Evolutionary conservation across 1,284 basidiomycete species (phyloP).

Genomic region (Quambalaria eucalypti): DNA sequence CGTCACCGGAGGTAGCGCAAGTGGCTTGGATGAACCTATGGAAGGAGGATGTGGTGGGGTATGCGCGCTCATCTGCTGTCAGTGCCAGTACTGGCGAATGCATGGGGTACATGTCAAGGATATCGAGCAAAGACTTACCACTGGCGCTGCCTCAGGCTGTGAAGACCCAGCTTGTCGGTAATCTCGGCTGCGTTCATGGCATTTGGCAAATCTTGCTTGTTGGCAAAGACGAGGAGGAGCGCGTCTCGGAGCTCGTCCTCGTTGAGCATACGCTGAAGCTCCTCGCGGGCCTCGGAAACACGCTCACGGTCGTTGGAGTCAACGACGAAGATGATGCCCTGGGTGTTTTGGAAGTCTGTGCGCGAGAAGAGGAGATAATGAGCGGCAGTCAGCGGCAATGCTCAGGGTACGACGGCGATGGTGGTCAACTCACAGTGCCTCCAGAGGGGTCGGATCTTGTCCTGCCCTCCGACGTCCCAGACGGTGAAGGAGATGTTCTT

Average conservation of each 20-base stretch:
- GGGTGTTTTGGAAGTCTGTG: slow-evolving; percentile 32
- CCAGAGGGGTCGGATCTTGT: slow-evolving; percentile 58
- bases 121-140: slow-evolving; percentile 67
- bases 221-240: slow-evolving; percentile 68
- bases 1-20: slow-evolving; percentile 93
- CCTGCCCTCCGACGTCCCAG: slow-evolving; percentile 82
- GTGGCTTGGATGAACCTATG: slow-evolving; percentile 91
- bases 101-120: background rate
- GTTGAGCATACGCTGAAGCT: slow-evolving; percentile 89
- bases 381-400: background rate
- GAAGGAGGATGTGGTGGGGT: background rate
- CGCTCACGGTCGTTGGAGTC: slow-evolving; percentile 76
- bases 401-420: no score
- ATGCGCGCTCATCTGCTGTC: background rate
- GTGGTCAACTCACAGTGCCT: slow-evolving; percentile 73
- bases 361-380: background rate
- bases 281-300: slow-evolving; percentile 91
- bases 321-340: slow-evolving; percentile 61
- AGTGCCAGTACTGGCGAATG: background rate
- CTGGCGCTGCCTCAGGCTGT: slow-evolving; percentile 89
- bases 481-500: slow-evolving; percentile 52
- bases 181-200: slow-evolving; percentile 99
- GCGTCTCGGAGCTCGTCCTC: slow-evolving; percentile 99
- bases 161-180: slow-evolving; percentile 89
- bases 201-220: slow-evolving; percentile 41